Evolutionary conservation across 257 asterid species (phyloP), one percentile per base, ranked within the genome.

Genomic region (Sherardia arvensis): DNA sequence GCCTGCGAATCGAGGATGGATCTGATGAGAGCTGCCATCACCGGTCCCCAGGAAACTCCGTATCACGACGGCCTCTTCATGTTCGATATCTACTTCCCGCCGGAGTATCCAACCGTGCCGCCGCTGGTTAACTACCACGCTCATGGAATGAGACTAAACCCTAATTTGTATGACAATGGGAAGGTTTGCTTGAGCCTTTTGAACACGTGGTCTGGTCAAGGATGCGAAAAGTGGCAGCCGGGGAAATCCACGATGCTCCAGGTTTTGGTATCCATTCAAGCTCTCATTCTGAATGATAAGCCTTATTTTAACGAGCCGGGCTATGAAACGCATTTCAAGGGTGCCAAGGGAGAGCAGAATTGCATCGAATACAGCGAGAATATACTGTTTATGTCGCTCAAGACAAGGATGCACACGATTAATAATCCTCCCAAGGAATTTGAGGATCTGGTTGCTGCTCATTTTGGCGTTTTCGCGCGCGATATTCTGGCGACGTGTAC

Each of bases 21-120:
- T 63, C 84, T 82, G 53, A 64, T 82, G 69, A 79, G 84, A 4
- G 51, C 87, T 10, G 79, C 79, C 66, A 76, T 82, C 5, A 65
- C 75, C 17, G 87, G 87, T 61, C 87, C 87, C n/a, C 80, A 75
- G 66, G 87, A 84, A 62, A 82, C 87, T 64, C 87, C 87, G 9
- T 82, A 79, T 73, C 87, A 82, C 72, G 87, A 82, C 63, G 84
- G 84, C 29, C 80, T 79, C 60, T 82, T 79, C 65, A 79, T 79
- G 48, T 82, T 79, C 66, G 83, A 82, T 67, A 70, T 72, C 30
- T 55, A 71, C 47, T 79, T 82, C 72, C 87, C 87, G 65, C 72
- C 71, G 27, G 34, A 53, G 8, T 82, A 82, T 71, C 87, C 87
- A 29, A 55, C 62, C 22, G 69, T 43, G 54, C 84, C 87, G 59